phyloP scores from a whole-genome alignment of 768 basidiomycete genomes.

The Hygrocybe coccinea region DNA sequence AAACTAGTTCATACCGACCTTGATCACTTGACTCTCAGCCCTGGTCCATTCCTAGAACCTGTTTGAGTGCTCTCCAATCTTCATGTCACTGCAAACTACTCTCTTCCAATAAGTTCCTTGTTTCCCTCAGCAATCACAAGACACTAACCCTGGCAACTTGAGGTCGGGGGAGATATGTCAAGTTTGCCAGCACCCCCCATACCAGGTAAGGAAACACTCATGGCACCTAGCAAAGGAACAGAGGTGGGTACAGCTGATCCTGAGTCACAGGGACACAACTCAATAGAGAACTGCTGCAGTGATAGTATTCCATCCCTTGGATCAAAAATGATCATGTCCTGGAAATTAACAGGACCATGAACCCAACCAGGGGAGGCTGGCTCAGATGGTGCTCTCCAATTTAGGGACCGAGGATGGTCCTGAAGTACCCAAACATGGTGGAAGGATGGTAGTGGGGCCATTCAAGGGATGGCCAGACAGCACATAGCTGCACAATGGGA shows the following conservation, averaged over 20 bases:
- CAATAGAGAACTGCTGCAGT: constrained; percentile 49
- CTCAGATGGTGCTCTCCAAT: constrained; percentile 23
- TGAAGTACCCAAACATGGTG: constrained; percentile 4
- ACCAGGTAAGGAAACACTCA: constrained; percentile 60
- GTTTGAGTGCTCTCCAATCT: constrained; percentile 53
- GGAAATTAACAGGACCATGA: constrained; percentile 43
- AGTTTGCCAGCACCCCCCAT: constrained; percentile 41
- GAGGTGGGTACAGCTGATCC: constrained; percentile 31
- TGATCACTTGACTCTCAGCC: no score
- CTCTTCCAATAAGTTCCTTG: neutral
- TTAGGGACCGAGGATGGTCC: constrained; percentile 9
- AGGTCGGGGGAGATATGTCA: constrained; percentile 28
- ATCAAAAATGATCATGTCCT: constrained; percentile 68
- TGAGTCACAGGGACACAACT: constrained; percentile 29
- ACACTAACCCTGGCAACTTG: neutral
- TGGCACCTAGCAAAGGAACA: constrained; percentile 33
- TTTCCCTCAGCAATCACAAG: no score
- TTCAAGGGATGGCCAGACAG: constrained; percentile 22
- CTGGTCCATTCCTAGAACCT: constrained; percentile 11
- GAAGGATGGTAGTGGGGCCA: constrained; percentile 35
- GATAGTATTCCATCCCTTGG: constrained; percentile 51
- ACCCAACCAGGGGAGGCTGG: constrained; percentile 26
- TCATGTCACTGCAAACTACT: constrained; percentile 43
- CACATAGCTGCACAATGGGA: constrained; percentile 54
- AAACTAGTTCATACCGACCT: no score